phyloP scores from a whole-genome alignment of 1,284 basidiomycete species.

The Tranzscheliella williamsii region DNA sequence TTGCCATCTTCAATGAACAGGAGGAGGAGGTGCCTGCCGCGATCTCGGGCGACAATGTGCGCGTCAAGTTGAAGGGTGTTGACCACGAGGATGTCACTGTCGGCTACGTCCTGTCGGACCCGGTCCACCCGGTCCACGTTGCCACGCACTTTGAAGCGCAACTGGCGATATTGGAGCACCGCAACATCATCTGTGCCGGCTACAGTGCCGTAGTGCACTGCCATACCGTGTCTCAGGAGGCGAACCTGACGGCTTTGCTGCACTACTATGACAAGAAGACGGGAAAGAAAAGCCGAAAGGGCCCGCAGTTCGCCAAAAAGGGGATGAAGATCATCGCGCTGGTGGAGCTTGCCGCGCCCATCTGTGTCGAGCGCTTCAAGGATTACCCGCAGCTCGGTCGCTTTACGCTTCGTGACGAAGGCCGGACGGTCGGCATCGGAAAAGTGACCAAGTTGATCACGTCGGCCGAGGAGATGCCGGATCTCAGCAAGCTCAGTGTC shows the following conservation, averaged over 20 bases:
- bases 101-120: slow-evolving; percentile 56
- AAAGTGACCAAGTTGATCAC: slow-evolving; percentile 58
- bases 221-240: slow-evolving; percentile 57
- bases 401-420: slow-evolving; percentile 60
- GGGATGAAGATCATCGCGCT: slow-evolving; percentile 61
- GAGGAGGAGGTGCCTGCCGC: slow-evolving; percentile 60
- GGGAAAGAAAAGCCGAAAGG: slow-evolving; percentile 58
- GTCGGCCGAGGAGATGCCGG: slow-evolving; percentile 42
- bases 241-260: slow-evolving; percentile 48
- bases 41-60: slow-evolving; percentile 60
- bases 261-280: slow-evolving; percentile 62
- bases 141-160: slow-evolving; percentile 60
- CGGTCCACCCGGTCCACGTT: slow-evolving; percentile 52
- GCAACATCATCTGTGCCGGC: slow-evolving; percentile 60
- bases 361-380: slow-evolving; percentile 57
- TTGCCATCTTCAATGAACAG: slow-evolving; percentile 56
- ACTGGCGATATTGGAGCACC: slow-evolving; percentile 59
- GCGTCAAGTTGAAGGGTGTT: slow-evolving; percentile 59
- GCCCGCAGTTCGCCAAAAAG: slow-evolving; percentile 57
- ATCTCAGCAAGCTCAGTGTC: slow-evolving; percentile 44
- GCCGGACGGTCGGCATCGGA: slow-evolving; percentile 57
- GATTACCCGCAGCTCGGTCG: slow-evolving; percentile 60
- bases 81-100: slow-evolving; percentile 57
- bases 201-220: slow-evolving; percentile 59
- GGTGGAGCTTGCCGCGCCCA: slow-evolving; percentile 53